Base-by-base conservation (phyloP, 192 early-diverging fungal genomes). In the Powellomyces hirtus region DNA sequence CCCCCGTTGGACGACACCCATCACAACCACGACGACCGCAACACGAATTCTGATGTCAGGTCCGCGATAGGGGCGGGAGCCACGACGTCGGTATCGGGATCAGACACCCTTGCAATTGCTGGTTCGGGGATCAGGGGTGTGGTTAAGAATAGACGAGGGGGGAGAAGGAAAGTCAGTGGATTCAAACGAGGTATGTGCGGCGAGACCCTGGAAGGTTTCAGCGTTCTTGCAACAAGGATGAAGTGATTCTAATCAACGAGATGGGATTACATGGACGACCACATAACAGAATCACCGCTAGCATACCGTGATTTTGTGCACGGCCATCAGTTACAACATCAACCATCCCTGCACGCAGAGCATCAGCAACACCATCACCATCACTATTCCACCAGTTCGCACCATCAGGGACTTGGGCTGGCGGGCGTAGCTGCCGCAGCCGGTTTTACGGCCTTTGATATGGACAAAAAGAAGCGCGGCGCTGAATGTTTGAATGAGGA, bases 171-270 rank as follows among this genome's bases (percentile, higher is more conserved):
- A 38, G 37, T 60, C 59, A 60, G 59, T 36, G 59, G 59, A 13
- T 60, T 60, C 35, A 60, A 60, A 20, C 34, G 59, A 60, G 59
- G 59, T 60, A 60, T 52, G 50, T 18, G 50, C 11, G 11, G 50
- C 24, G 10, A 52, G 22, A 10, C 8, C 50, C 24, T 8, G 50
- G 13, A n/a, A 24, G 13, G 11, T 7, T 10, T 10, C 24, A n/a
- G 13, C 24, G 10, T 24, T 52, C 24, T 52, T 52, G 13, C 13
- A 10, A 10, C 13, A n/a, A 24, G 24, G 7, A 52, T 8, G 24
- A n/a, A 10, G 24, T 52, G 7, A 24, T 52, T 7, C 24, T 8
- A n/a, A 24, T n/a, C 8, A n/a, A 8, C 50, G 7, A 52, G 8
- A 52, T 26, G 27, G 16, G 5, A 26, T 4, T 5, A n/a, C n/a